Base-by-base conservation (phyloP, 2,329 filamentous ascomycete genomes). In the Fusarium globosum region DNA sequence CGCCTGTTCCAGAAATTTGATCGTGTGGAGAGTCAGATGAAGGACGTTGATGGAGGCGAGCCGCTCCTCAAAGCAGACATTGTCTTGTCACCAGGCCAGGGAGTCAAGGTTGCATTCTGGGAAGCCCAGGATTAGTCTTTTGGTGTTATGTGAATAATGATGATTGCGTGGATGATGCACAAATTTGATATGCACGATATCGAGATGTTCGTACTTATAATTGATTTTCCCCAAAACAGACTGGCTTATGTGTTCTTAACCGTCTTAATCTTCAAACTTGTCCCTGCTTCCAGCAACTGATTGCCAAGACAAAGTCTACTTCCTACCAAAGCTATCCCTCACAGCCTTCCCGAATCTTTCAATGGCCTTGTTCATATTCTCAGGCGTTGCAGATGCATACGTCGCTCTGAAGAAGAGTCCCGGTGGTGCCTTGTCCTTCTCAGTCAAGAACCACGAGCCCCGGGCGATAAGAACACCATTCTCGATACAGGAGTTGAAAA, bases 391-490 rank as follows among this genome's bases (percentile, higher is more conserved):
- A 42, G 95, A 92, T 1, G 96, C 95, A 84, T 93, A 99, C 0
- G 96, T 99, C 8, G 94, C 91, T 59, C 96, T 89, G 86, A 98
- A 97, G 85, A 94, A 98, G 82, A 97, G 86, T 35, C 91, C 92
- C 16, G 86, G 85, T 14, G 86, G 86, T 8, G 83, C 86, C 78
- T 85, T 86, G 53, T 89, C 86, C 48, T 87, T 88, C 80, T 96
- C 92, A 2, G 95, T 93, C 66, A 90, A 88, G 87, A 98, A 99
- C 95, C 95, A 99, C 53, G 92, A 95, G 7, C 96, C 96, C 53
- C 93, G 89, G 66, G 93, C 94, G 5, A 96, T 87, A 51, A 99
- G 87, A 9, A 96, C 94, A 28, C 94, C 93, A 76, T 92, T 89
- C 7, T 91, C 88, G 63, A 98, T 92, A 71, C 91, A 91, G 2